phyloP scores from a whole-genome alignment of 306 rosid species.

The Fragaria vesca region DNA sequence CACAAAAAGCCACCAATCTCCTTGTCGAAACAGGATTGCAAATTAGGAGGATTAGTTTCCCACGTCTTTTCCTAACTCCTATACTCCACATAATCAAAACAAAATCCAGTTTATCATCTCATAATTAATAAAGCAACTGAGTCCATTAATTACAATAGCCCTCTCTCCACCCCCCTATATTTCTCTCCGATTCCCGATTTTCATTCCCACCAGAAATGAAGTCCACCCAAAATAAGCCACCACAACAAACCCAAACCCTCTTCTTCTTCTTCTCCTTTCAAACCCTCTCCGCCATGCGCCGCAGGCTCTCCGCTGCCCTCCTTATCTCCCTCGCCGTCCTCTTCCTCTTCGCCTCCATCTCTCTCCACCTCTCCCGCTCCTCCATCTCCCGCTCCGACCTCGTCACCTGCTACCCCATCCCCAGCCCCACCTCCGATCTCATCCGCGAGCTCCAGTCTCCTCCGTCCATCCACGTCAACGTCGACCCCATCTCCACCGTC shows the following conservation, averaged over 20 bases:
- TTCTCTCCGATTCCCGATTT: neutral
- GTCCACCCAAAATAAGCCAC: slow-evolving; percentile 12
- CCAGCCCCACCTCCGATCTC: neutral
- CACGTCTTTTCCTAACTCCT: neutral
- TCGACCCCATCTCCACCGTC: slow-evolving; percentile 24
- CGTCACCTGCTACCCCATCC: neutral
- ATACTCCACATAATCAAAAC: too few relatives aligned
- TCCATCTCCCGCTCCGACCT: slow-evolving; percentile 20
- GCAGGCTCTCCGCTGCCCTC: slow-evolving; percentile 35
- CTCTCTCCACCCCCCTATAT: neutral
- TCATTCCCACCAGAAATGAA: neutral
- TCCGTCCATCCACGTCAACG: slow-evolving; percentile 24
- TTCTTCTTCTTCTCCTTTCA: neutral
- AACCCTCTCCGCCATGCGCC: slow-evolving; percentile 40
- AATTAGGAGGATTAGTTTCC: neutral
- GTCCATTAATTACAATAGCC: neutral
- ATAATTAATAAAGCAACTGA: too few relatives aligned
- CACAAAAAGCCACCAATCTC: neutral
- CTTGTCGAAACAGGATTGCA: neutral
- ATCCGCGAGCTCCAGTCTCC: neutral
- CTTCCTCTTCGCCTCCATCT: slow-evolving; percentile 30
- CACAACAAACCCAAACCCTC: neutral
- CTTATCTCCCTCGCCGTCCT: slow-evolving; percentile 26
- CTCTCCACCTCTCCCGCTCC: slow-evolving; percentile 41
- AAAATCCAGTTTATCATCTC: neutral